These are phyloP conservation scores for Cyphellophora attinorum DNA, from an alignment of 2,329 filamentous ascomycete genomes.

Conservation along the genomic window DNA sequence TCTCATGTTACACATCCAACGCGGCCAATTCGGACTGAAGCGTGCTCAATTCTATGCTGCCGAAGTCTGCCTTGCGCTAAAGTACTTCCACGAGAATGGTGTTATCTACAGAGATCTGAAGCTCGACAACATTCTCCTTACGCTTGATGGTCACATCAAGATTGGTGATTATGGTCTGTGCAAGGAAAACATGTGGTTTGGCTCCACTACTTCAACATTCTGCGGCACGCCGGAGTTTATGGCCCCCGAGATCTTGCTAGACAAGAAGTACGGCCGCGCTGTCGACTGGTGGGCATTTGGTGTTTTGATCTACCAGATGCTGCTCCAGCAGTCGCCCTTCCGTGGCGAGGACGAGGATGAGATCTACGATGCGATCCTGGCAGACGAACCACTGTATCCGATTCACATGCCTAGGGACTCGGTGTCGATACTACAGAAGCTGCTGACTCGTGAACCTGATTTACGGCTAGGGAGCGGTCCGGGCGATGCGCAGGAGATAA, in stretches of 20 bases:
- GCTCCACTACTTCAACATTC: conserved; percentile 92
- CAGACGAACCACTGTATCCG: conserved; percentile 92
- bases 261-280: conserved; percentile 95
- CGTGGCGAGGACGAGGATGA: conserved; percentile 97
- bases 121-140: conserved; percentile 82
- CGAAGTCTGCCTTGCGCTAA: conserved; percentile 91
- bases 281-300: conserved; percentile 99
- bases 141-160: conserved; percentile 94
- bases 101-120: conserved; percentile 88
- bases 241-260: conserved; percentile 95
- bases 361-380: conserved; percentile 96
- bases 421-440: conserved; percentile 93
- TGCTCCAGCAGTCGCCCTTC: conserved; percentile 97
- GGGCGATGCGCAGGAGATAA: conserved; percentile 95
- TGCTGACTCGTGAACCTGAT: conserved; percentile 90
- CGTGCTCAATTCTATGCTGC: conserved; percentile 98
- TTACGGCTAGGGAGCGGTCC: conserved; percentile 86
- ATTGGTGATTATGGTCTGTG: conserved; percentile 97
- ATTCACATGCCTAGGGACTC: conserved; percentile 98
- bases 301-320: conserved; percentile 98
- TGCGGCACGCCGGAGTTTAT: conserved; percentile 99
- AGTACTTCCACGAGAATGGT: conserved; percentile 99
- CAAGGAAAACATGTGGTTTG: conserved; percentile 99
- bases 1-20: conserved; percentile 97
- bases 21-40: conserved; percentile 90